These are phyloP conservation scores for Ceriops decandra DNA, from an alignment of 345 rosid genomes.

Conservation along the genomic window DNA sequence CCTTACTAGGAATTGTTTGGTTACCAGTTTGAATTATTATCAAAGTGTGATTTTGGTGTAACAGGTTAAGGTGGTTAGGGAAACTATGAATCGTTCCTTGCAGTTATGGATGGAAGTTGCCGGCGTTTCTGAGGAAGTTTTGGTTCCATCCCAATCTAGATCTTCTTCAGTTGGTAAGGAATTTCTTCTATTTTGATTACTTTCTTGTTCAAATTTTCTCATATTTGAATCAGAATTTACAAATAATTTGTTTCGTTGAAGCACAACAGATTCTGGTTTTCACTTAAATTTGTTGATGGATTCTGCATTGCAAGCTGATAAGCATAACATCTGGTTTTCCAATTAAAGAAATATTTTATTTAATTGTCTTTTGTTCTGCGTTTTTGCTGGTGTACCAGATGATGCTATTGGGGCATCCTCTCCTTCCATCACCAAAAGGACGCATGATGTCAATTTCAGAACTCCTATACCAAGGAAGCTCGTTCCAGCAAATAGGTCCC, in stretches of 20 bases:
- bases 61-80: conserved; percentile 85
- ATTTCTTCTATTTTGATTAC: not conserved
- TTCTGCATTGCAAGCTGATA: not conserved
- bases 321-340: not conserved
- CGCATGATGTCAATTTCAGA: conserved; percentile 37
- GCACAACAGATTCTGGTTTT: not conserved
- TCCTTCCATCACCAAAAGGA: conserved; percentile 42
- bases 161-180: conserved; percentile 44
- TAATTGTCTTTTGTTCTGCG: conserved; percentile 15
- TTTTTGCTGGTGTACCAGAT: conserved; percentile 45
- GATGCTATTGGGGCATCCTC: conserved; percentile 42
- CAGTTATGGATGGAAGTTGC: conserved; percentile 71
- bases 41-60: not conserved
- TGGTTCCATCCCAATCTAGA: conserved; percentile 36
- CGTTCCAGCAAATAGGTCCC: conserved; percentile 58
- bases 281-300: not conserved
- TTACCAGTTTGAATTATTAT: not conserved
- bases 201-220: not conserved
- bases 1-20: not conserved
- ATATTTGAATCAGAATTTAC: not conserved
- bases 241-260: not conserved
- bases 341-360: not conserved
- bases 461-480: conserved; percentile 48
- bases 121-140: conserved; percentile 41
- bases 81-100: conserved; percentile 75